Base-by-base conservation (phyloP, 2,329 filamentous ascomycete species). In the Didymella segeticola region DNA sequence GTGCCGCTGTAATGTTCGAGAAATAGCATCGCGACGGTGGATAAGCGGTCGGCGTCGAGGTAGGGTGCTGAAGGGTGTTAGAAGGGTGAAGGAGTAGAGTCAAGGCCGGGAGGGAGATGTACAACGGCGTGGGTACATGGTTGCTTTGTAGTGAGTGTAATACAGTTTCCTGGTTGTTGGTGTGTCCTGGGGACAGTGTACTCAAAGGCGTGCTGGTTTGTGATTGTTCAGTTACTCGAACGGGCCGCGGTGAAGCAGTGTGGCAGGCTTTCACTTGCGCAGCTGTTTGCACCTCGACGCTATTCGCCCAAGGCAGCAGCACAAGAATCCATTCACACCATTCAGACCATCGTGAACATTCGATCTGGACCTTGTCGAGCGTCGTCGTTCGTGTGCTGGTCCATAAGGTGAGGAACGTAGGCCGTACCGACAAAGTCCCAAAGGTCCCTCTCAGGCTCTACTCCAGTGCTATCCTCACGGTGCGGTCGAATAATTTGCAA, bases 341-440 rank as follows among this genome's bases (percentile, higher is more conserved):
- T n/a, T 22, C 20, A 51, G 12, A 11, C 33, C 3, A 51, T n/a
- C 5, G 22, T 8, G 11, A 38, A 51, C 3, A 26, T 45, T 20
- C 33, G 19, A 26, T 45, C 39, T 17, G 47, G 39, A 37, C 30
- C 39, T 8, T 19, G 17, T 53, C 49, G 26, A n/a, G 49, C 43
- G 5, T 47, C 43, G n/a, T 57, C 49, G 8, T 25, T 43, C 9
- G 46, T 37, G 25, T 49, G 49, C 8, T 38, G 34, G 22, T 53
- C 41, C 54, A 57, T 57, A 0, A 57, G 11, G 10, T 49, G 45
- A 1, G 45, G 38, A 12, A 51, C 23, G 15, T 47, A 52, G 19
- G 47, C 43, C 4, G 26, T 25, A 3, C 43, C 47, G 7, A 42
- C 20, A 12, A 47, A 52, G 7, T 43, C 27, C 26, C 26, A 49